Base-by-base conservation (phyloP, 495 filamentous ascomycete genomes). In the Arthonia radiata region DNA sequence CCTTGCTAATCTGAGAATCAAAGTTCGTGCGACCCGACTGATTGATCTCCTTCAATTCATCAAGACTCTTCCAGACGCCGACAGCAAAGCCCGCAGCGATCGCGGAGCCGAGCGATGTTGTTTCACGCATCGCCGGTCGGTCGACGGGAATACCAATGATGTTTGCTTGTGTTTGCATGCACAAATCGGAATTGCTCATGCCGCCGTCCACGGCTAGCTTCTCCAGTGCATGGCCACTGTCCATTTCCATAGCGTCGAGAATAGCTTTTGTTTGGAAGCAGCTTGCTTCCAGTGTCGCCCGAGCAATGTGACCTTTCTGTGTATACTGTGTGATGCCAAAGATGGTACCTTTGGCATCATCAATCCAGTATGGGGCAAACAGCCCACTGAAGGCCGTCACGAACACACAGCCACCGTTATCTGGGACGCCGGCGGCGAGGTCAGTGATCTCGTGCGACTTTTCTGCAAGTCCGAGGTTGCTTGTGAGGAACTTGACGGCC, bases 321-420 rank as follows among this genome's bases (percentile, higher is more conserved):
- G 83, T 94, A 53, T 83, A 70, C 45, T 86, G 78, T 2, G 83
- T 92, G 36, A 94, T 78, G 13, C 83, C 82, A 40, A 90, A 72
- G 58, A 33, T 8, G 29, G 12, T 15, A 28, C 83, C 83, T 48
- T 81, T 71, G 17, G 80, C 81, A 49, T 91, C 79, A 45, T 92
- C 83, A 34, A 92, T 90, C 83, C 83, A 94, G 46, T 92, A 92
- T n/a, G 83, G 83, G 11, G 83, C 83, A 47, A 92, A 92, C 1
- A 94, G 58, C 33, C 83, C 83, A 53, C 76, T 86, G 47, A 94
- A 94, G 1, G 83, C 83, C 17, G 83, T 92, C 25, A 94, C 83
- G 41, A 94, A 94, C 4, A 89, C 63, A 19, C 82, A 78, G 14
- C 83, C 83, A 33, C 83, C 83, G 32, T 68, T 92, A 37, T 94